Evolutionary conservation across 23 red algal genomes (phyloP).

Genomic region (Gracilariopsis chorda): DNA sequence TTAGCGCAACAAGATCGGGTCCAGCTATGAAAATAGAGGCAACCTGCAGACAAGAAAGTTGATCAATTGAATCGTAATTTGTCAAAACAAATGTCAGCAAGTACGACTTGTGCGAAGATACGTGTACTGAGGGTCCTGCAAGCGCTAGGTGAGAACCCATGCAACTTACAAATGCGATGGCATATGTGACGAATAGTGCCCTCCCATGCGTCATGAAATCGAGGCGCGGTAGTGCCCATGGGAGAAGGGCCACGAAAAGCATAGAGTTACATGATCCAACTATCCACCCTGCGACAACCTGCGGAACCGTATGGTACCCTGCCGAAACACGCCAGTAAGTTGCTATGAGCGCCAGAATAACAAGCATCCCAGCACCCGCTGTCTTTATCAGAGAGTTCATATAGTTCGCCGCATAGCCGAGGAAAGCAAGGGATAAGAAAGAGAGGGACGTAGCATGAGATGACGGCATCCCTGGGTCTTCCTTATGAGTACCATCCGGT

Average conservation of each 20-base stretch:
- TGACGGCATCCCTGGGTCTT: slow-evolving; percentile 46
- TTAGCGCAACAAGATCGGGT: not conserved
- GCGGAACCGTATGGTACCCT: slow-evolving; percentile 37
- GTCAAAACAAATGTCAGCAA: not conserved
- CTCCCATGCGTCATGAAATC: not conserved
- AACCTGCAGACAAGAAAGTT: not conserved
- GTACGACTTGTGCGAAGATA: no score
- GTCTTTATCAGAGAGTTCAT: not conserved
- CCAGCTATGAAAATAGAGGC: not conserved
- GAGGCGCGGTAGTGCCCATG: not conserved
- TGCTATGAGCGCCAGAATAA: not conserved
- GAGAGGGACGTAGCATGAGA: slow-evolving; percentile 58
- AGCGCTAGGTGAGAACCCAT: no score
- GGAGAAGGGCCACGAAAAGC: not conserved
- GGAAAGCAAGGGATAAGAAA: slow-evolving; percentile 20
- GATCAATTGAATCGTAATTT: not conserved
- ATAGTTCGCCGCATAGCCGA: not conserved
- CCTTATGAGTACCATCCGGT: not conserved
- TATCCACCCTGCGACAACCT: slow-evolving; percentile 37
- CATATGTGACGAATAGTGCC: not conserved
- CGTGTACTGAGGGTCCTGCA: no score
- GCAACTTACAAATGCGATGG: not conserved
- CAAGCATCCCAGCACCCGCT: not conserved
- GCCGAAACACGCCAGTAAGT: slow-evolving; percentile 38
- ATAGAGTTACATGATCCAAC: not conserved